Base-by-base conservation (phyloP, 2,329 filamentous ascomycete species). In the Chaetomiaceae sp. region DNA sequence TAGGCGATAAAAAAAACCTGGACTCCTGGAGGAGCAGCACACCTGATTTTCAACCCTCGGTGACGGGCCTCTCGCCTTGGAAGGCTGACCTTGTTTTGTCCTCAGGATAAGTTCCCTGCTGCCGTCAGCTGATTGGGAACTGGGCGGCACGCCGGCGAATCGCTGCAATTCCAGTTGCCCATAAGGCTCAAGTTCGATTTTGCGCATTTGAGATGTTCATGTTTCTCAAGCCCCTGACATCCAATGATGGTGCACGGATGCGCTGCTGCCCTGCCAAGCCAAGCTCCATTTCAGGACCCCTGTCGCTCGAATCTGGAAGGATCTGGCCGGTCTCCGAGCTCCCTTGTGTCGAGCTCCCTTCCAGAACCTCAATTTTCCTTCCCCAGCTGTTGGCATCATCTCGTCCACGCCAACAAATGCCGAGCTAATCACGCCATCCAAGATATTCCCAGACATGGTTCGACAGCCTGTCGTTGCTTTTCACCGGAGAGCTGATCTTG, bases 181-280 rank as follows among this genome's bases (percentile, higher is more conserved):
- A 51, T 40, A 51, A 49, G 45, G 31, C 44, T 57, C 58, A 53
- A n/a, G n/a, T n/a, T 56, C 51, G 47, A 33, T 38, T 29, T 57
- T 40, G 44, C 25, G 33, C 47, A 46, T 34, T 54, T 50, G 47
- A 3, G n/a, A 31, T 59, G 55, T 55, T 8, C 39, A 31, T 17
- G 51, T 20, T 8, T 9, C 6, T 29, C 43, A 27, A 61, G 58
- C 58, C 48, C 45, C 45, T 59, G 56, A 60, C 20, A 42, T 47
- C 59, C 59, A 62, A 61, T 63, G 42, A 57, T 40, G 20, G 34
- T 20, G 33, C 53, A 46, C 44, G 48, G 43, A 45, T 27, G 52
- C 23, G 31, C 33, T 20, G 15, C 39, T 40, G 43, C 51, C 29
- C 37, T 55, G 58, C 38, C 40, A 48, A 52, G 50, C 19, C 39